Evolutionary conservation across 1,284 basidiomycete species (phyloP).

Genomic region (Lignosus rhinocerotis): DNA sequence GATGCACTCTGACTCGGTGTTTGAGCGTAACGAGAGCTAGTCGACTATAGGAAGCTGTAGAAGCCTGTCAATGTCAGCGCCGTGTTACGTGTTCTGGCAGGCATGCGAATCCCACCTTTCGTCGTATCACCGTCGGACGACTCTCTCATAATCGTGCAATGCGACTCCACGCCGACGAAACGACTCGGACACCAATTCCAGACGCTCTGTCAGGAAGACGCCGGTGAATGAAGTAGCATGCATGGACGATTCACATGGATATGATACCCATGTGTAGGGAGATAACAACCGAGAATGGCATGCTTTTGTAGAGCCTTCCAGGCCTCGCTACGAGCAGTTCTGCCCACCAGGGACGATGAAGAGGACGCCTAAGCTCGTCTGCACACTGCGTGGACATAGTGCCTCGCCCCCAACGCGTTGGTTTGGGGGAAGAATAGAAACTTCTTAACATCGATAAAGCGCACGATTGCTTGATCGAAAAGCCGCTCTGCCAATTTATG

Average conservation of each 20-base stretch:
- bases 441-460: constrained; percentile 14
- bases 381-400: not conserved
- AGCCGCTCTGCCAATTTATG: constrained; percentile 16
- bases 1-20: no score
- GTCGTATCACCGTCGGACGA: not conserved
- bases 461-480: constrained; percentile 19
- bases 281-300: not conserved
- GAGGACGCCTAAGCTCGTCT: not conserved
- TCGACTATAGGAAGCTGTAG: no score
- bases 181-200: not conserved
- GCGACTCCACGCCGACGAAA: not conserved
- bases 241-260: not conserved
- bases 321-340: not conserved
- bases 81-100: not conserved
- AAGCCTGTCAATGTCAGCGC: no score
- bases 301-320: not conserved
- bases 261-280: constrained; percentile 1
- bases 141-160: constrained; percentile 1
- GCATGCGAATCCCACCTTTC: constrained; percentile 1
- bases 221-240: not conserved
- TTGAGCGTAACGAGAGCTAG: no score
- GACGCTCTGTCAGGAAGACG: not conserved
- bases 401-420: not conserved
- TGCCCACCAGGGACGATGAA: not conserved
- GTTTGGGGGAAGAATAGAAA: not conserved